These are phyloP conservation scores for Penicillium longicatenatum DNA, from an alignment of 495 filamentous ascomycete species.

Conservation along the genomic window DNA sequence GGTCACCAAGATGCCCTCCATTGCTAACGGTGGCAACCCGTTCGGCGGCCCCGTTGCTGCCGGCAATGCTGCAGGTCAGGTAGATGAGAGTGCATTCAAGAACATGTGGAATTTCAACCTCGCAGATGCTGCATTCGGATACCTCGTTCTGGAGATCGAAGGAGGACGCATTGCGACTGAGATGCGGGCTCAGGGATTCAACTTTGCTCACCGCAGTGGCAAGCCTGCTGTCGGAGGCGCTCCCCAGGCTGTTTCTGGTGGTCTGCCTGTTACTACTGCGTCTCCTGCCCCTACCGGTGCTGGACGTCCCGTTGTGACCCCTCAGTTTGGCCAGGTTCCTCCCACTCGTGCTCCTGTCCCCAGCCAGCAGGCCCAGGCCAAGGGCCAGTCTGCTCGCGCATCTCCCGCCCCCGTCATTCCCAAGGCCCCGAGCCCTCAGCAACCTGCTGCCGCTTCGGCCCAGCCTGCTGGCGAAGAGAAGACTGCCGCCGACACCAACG, in stretches of 20 bases:
- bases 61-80: conserved; percentile 73
- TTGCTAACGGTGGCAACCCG: conserved; percentile 92
- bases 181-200: conserved; percentile 98
- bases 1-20: conserved; percentile 93
- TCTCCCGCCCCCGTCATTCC: conserved; percentile 55
- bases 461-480: conserved; percentile 42
- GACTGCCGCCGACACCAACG: conserved; percentile 38
- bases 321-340: conserved; percentile 48
- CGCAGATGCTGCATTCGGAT: conserved; percentile 96
- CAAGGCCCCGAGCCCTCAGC: conserved; percentile 59
- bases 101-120: conserved; percentile 99
- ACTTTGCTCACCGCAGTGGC: conserved; percentile 86
- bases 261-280: conserved; percentile 42
- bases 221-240: conserved; percentile 45
- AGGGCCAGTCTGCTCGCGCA: conserved; percentile 41
- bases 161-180: conserved; percentile 94
- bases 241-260: conserved; percentile 37
- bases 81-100: conserved; percentile 99
- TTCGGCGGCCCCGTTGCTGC: conserved; percentile 86
- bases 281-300: conserved; percentile 37
- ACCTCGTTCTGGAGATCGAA: conserved; percentile 91
- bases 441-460: conserved; percentile 36
- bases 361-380: conserved; percentile 39
- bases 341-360: conserved; percentile 34
- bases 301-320: conserved; percentile 31